Evolutionary conservation across 805 yeast species (phyloP).

Genomic region (Candida loeiensis): DNA sequence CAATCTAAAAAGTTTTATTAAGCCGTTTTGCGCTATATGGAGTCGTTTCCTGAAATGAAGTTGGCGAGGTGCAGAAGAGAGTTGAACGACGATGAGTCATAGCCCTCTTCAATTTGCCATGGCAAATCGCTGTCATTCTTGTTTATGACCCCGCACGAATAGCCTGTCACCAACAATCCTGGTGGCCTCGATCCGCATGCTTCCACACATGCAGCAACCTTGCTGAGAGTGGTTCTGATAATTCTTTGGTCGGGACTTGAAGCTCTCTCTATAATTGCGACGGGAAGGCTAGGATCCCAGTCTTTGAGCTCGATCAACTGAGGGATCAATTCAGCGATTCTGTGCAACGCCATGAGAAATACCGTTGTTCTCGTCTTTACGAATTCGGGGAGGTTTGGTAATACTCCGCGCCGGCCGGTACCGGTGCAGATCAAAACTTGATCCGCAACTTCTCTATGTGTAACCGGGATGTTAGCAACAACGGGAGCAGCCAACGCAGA

Average conservation of each 20-base stretch:
- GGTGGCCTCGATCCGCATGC: constrained; percentile 88
- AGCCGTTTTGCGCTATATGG: constrained; percentile 1
- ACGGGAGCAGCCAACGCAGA: constrained; percentile 89
- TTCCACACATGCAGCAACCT: constrained; percentile 70
- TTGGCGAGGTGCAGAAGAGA: constrained; percentile 1
- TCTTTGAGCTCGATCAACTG: constrained; percentile 38
- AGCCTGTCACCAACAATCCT: constrained; percentile 80
- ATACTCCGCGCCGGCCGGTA: constrained; percentile 81
- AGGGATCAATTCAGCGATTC: constrained; percentile 57
- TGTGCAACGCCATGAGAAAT: constrained; percentile 85
- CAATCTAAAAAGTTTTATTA: constrained; percentile 1
- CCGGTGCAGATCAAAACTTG: constrained; percentile 94
- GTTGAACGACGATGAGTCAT: constrained; percentile 6
- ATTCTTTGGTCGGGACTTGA: constrained; percentile 91
- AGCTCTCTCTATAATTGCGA: constrained; percentile 85
- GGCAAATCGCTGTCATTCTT: constrained; percentile 15
- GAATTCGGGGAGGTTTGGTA: constrained; percentile 76
- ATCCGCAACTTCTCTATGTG: constrained; percentile 88
- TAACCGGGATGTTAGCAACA: constrained; percentile 78
- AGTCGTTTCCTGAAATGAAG: not conserved
- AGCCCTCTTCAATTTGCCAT: constrained; percentile 52
- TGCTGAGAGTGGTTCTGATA: constrained; percentile 64
- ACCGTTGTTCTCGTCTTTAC: constrained; percentile 74
- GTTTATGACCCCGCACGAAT: constrained; percentile 60
- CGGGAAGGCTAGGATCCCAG: constrained; percentile 75